phyloP scores from a whole-genome alignment of 495 filamentous ascomycete genomes.

The Talaromyces trachyspermus region DNA sequence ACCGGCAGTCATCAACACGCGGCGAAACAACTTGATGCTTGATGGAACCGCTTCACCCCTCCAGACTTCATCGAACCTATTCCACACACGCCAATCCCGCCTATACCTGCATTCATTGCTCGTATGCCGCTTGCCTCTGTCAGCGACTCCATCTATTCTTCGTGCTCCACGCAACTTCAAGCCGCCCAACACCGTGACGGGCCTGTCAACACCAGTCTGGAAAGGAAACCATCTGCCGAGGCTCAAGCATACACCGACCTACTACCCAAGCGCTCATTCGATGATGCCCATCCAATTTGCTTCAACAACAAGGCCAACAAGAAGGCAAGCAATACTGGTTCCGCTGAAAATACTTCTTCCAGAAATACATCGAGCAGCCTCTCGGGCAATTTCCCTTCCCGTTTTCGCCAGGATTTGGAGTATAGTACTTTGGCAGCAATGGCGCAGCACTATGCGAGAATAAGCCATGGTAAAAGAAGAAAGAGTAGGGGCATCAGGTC shows the following conservation, averaged over 20 bases:
- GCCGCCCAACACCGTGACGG: neutral
- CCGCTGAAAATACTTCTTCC: neutral
- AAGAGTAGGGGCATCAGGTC: neutral
- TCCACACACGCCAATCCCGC: neutral
- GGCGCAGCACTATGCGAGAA: neutral
- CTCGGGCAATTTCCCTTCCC: neutral
- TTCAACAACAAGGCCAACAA: neutral
- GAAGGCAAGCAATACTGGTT: too few relatives aligned
- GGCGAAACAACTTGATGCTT: neutral
- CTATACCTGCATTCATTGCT: slow-evolving; percentile 3
- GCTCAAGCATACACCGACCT: neutral
- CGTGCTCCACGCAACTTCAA: neutral
- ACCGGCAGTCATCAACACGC: neutral
- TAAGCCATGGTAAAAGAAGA: neutral
- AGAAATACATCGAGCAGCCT: neutral
- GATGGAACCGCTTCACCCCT: neutral
- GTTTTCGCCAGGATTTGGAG: neutral
- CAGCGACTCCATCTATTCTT: slow-evolving; percentile 10
- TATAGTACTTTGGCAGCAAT: neutral
- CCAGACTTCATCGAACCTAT: neutral
- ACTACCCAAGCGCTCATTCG: neutral
- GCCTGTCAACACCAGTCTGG: neutral
- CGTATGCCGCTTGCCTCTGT: slow-evolving; percentile 3
- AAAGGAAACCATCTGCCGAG: neutral
- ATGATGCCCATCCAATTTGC: neutral